Evolutionary conservation across 192 early-diverging fungal genomes (phyloP), one percentile per base, ranked within the genome.

Genomic region (Pilobolus umbonatus): DNA sequence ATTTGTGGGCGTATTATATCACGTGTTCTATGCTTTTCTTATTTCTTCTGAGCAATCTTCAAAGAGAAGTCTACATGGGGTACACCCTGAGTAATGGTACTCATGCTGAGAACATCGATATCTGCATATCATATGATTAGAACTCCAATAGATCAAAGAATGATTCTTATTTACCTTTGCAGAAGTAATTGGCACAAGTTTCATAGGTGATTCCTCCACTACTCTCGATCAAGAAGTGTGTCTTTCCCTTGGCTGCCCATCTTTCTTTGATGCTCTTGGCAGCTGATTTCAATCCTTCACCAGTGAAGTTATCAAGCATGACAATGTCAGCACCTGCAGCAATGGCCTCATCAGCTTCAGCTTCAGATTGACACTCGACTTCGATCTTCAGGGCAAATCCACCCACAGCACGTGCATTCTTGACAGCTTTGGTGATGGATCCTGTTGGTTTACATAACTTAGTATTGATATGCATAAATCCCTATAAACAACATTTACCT

Each of bases 1-100:
- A n/a, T n/a, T n/a, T n/a, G n/a, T n/a, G n/a, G n/a, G n/a, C n/a
- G n/a, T n/a, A n/a, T n/a, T n/a, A n/a, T n/a, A n/a, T n/a, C n/a
- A n/a, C n/a, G n/a, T n/a, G n/a, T n/a, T n/a, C n/a, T n/a, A n/a
- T 38, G 11, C 14, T 5, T 3, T 22, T 30, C 47, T 42, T 50
- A 48, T 32, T 38, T n/a, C 40, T 51, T 44, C 35, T 65, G 46
- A 39, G 9, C 35, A 25, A 98, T 89, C 70, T 98, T 98, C 49
- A 98, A 83, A 5, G 96, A 98, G 73, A 94, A 98, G 65, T 98
- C 96, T 25, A 98, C 87, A 69, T 95, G 92, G 15, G 89, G 90
- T 4, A 98, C 96, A 62, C 90, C 85, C 62, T 98, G 96, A 7
- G 93, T 91, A 61, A 98, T 79, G 40, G 85, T 82, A 29, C 94